Evolutionary conservation across 140 eudicot species (phyloP).

Genomic region (Anethum foeniculum): DNA sequence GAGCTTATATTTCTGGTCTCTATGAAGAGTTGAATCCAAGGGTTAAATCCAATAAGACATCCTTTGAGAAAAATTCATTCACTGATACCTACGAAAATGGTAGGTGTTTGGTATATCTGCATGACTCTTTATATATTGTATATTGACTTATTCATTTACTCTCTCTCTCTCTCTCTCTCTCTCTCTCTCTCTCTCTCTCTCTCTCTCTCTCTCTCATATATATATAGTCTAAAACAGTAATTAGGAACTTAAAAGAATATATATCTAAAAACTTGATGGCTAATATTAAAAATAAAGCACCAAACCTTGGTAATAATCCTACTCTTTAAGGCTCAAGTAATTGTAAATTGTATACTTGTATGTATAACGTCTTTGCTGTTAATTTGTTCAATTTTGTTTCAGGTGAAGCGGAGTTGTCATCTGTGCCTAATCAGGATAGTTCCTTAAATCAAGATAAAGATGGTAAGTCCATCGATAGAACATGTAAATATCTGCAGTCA

Average conservation of each 20-base stretch:
- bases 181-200: too few species aligned
- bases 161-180: not conserved
- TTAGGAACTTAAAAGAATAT: not conserved
- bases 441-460: not conserved
- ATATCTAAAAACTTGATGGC: too few species aligned
- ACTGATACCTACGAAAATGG: not conserved
- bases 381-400: not conserved
- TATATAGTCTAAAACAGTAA: not conserved
- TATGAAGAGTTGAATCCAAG: constrained; percentile 6
- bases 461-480: not conserved
- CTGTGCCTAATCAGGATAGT: not conserved
- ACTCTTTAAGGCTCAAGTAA: not conserved
- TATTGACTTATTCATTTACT: not conserved
- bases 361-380: not conserved
- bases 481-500: not conserved
- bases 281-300: not conserved
- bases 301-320: not conserved
- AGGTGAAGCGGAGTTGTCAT: constrained; percentile 4
- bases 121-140: not conserved
- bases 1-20: constrained; percentile 8
- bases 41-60: not conserved
- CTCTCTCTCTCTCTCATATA: too few species aligned
- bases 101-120: not conserved
- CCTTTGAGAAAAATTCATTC: constrained; percentile 2
- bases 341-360: not conserved